Conservation (phyloP, 768 basidiomycete species). For the Trametes maxima region DNA sequence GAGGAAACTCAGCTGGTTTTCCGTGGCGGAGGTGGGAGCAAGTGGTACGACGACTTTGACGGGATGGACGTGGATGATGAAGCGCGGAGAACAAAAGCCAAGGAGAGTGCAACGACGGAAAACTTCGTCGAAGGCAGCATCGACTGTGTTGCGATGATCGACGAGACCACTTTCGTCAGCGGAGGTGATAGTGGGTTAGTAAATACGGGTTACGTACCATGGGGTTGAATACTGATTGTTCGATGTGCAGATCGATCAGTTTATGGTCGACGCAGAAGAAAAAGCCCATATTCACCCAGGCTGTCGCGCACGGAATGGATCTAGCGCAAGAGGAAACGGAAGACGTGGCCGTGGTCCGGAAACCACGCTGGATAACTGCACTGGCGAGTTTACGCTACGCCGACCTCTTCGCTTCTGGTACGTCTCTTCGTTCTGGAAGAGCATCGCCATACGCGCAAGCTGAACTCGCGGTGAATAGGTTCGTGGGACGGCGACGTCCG, state of each 20-base stretch:
- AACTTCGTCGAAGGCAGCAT: conserved; percentile 87
- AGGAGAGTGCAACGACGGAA: conserved; percentile 41
- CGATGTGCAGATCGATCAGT: conserved; percentile 82
- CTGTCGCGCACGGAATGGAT: conserved; percentile 86
- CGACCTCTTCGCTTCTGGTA: conserved; percentile 89
- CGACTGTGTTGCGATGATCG: conserved; percentile 92
- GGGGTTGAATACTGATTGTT: no score
- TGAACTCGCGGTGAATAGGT: conserved; percentile 56
- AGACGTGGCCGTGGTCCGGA: conserved; percentile 65
- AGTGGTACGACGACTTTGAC: conserved; percentile 78
- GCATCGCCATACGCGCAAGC: background rate
- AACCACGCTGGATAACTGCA: conserved; percentile 91
- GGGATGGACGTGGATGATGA: conserved; percentile 65
- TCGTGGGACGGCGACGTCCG: conserved; percentile 93
- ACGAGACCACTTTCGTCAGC: conserved; percentile 89
- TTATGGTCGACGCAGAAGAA: conserved; percentile 93
- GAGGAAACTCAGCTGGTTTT: conserved; percentile 97
- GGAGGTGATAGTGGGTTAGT: conserved; percentile 96
- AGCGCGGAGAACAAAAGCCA: conserved; percentile 32
- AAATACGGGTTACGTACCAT: no score
- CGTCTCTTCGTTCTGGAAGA: conserved; percentile 22
- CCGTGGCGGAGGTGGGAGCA: conserved; percentile 89
- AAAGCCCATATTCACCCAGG: conserved; percentile 88
- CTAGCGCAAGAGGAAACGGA: conserved; percentile 72
- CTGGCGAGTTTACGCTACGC: conserved; percentile 84